Evolutionary conservation across 106 monocot genomes (phyloP), one percentile per base, ranked within the genome.

Genomic region (Acorus calamus): DNA sequence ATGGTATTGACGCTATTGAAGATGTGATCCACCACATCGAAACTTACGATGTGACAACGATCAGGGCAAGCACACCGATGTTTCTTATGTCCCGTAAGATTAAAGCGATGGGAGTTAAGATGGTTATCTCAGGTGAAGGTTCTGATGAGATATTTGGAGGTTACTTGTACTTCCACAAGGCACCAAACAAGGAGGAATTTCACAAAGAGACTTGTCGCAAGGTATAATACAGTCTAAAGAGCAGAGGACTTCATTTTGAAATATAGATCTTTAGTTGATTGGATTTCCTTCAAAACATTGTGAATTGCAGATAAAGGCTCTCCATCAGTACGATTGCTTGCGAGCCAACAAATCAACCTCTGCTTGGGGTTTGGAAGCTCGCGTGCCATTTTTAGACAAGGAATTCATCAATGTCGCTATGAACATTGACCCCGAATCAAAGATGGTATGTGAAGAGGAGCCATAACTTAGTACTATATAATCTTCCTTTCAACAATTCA

Each of bases 121-220:
- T 86, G 86, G 86, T 81, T 11, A 66, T 81, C 63, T 86, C 85
- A 6, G 85, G 85, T 14, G 81, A 86, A 61, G 85, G 85, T 43
- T 65, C 81, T 0, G 85, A 81, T 58, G 85, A 86, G 59, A 78
- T 86, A 11, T 81, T 86, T 51, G 81, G 85, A 5, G 85, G 85
- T 4, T 81, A 86, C 47, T 49, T 85, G 14, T 85, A 85, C 55
- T 85, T 85, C 68, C 85, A 85, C 75, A 81, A 78, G 68, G 85
- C 85, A 11, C 85, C 85, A 42, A 81, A 86, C 74, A 86, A 86
- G 78, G 85, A 86, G 46, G 85, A 86, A 60, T 70, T 86, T 63
- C 85, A 86, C 50, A 61, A 55, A 9, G 81, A 86, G 62, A 86
- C 85, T 44, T 86, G 85, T 66, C 71, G 63, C 65, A 86, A 81